phyloP scores from a whole-genome alignment of 2,329 filamentous ascomycete species.

The Periconia sp. region DNA sequence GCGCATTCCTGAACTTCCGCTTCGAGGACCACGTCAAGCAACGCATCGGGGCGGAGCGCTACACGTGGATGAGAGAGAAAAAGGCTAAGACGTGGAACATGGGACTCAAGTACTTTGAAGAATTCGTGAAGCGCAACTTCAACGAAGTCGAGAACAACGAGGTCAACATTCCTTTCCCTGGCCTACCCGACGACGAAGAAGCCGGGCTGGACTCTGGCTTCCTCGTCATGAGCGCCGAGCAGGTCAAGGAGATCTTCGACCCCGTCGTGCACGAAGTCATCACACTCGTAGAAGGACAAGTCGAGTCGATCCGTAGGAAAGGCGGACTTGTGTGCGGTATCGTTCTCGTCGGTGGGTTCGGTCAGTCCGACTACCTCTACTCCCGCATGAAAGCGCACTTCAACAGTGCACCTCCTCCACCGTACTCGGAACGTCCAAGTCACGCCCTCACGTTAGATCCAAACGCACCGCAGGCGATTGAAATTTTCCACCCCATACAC shows the following conservation, averaged over 20 bases:
- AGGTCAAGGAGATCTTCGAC: slow-evolving; percentile 74
- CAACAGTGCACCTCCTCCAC: slow-evolving; percentile 52
- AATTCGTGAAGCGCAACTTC: slow-evolving; percentile 83
- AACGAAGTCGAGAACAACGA: slow-evolving; percentile 72
- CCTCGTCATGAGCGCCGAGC: slow-evolving; percentile 68
- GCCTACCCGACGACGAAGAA: slow-evolving; percentile 73
- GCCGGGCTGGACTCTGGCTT: slow-evolving; percentile 76
- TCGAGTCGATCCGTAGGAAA: slow-evolving; percentile 42
- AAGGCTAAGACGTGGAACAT: slow-evolving; percentile 75
- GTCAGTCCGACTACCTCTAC: slow-evolving; percentile 74
- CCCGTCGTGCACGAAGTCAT: slow-evolving; percentile 66
- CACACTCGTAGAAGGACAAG: slow-evolving; percentile 47
- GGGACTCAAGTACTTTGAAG: slow-evolving; percentile 77
- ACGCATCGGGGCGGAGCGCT: slow-evolving; percentile 66
- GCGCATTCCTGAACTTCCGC: slow-evolving; percentile 76
- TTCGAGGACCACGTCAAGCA: slow-evolving; percentile 76
- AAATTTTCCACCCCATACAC: slow-evolving; percentile 81
- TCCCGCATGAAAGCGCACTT: slow-evolving; percentile 71
- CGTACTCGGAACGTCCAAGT: slow-evolving; percentile 70
- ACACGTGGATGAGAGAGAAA: slow-evolving; percentile 75
- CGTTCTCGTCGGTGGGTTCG: slow-evolving; percentile 79
- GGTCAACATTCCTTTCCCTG: slow-evolving; percentile 77
- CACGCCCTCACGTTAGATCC: slow-evolving; percentile 55
- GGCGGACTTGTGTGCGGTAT: slow-evolving; percentile 61
- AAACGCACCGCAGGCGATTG: slow-evolving; percentile 61